Evolutionary conservation across 2,329 filamentous ascomycete species (phyloP).

Genomic region (Fusarium fracticaudum): DNA sequence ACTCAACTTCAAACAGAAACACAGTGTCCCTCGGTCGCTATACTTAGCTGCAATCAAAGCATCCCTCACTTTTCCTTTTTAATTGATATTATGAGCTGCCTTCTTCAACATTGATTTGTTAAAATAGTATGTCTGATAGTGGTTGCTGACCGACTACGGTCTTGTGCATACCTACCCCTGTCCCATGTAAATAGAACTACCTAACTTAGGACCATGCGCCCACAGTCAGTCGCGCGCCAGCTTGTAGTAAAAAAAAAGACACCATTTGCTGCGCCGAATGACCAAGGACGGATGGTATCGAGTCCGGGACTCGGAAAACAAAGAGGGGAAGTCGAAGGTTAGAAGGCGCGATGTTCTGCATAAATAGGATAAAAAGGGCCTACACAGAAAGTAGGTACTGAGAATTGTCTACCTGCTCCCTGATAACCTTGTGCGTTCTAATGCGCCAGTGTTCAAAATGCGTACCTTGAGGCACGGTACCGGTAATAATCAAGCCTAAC

Average conservation of each 20-base stretch:
- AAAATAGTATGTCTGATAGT: background rate
- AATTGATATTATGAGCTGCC: no score
- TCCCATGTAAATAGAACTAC: conserved; percentile 10
- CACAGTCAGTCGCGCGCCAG: conserved; percentile 4
- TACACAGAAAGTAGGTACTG: background rate
- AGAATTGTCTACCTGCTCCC: background rate
- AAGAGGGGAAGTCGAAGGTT: background rate
- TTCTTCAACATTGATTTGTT: background rate
- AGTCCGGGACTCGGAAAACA: background rate
- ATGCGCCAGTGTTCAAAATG: background rate
- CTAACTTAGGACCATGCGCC: conserved; percentile 13
- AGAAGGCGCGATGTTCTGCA: background rate
- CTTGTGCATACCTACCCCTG: conserved; percentile 3
- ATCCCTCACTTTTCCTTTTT: background rate
- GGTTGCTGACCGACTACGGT: background rate
- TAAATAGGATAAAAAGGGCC: background rate
- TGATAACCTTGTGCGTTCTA: background rate
- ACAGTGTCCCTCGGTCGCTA: no score
- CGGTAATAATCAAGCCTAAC: background rate
- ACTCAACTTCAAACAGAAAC: background rate
- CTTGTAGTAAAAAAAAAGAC: conserved; percentile 5
- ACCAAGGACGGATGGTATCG: background rate
- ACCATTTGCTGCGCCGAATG: background rate
- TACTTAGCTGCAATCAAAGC: background rate
- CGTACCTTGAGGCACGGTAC: background rate